A percentile compares a stretch with the other conserved stretches of the same genome.
phyloP scores from a whole-genome alignment of 1,139 yeast species.

The Blastobotrys indianensis region DNA sequence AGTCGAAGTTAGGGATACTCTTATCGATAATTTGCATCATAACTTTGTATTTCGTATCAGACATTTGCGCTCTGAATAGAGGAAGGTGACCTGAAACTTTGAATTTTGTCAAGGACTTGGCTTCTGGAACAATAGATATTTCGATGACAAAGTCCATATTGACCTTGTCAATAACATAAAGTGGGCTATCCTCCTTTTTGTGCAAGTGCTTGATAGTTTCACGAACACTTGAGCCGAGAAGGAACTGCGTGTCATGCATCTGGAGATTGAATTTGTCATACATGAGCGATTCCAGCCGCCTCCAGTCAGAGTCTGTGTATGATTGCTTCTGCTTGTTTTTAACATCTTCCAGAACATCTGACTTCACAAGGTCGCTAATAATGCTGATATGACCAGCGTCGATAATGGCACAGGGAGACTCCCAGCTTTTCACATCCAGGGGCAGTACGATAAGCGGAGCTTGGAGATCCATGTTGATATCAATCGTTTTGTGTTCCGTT shows the following conservation, averaged over 20 bases:
- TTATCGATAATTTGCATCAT: slow-evolving; percentile 70
- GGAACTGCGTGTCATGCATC: slow-evolving; percentile 79
- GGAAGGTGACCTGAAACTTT: slow-evolving; percentile 82
- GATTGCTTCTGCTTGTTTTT: slow-evolving; percentile 57
- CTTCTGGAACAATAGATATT: slow-evolving; percentile 78
- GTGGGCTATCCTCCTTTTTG: slow-evolving; percentile 34
- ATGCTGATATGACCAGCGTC: slow-evolving; percentile 96
- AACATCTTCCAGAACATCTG: slow-evolving; percentile 61
- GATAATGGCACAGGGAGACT: slow-evolving; percentile 82
- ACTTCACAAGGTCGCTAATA: slow-evolving; percentile 72
- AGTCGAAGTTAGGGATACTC: slow-evolving; percentile 58
- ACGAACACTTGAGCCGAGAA: slow-evolving; percentile 77
- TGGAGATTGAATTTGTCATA: slow-evolving; percentile 78
- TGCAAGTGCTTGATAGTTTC: slow-evolving; percentile 54
- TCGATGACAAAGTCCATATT: slow-evolving; percentile 70
- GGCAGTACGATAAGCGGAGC: slow-evolving; percentile 94
- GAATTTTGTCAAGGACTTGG: slow-evolving; percentile 63
- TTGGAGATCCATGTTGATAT: slow-evolving; percentile 79
- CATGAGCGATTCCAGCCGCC: slow-evolving; percentile 67
- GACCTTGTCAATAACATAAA: slow-evolving; percentile 68
- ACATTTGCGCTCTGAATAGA: slow-evolving; percentile 58
- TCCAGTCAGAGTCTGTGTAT: slow-evolving; percentile 71
- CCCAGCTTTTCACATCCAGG: slow-evolving; percentile 68
- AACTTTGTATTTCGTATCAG: slow-evolving; percentile 86
- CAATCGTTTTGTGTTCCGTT: slow-evolving; percentile 88